Evolutionary conservation across 345 rosid species (phyloP), one percentile per base, ranked within the genome.

Genomic region (Eucalyptus globulus): DNA sequence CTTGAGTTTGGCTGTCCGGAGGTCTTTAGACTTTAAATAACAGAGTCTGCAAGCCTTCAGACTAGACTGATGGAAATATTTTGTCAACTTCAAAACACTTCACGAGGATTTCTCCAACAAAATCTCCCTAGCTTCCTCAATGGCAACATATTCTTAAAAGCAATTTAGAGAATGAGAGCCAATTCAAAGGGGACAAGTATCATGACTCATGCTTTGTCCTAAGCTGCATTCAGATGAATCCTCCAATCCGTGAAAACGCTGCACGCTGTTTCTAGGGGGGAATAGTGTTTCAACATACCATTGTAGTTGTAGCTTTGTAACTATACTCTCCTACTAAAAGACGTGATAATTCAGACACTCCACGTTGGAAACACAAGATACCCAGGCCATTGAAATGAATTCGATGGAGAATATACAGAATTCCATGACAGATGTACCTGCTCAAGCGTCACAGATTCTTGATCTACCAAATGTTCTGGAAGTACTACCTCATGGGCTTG

Each of bases 401-500:
- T 69, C 11, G 80, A 34, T 22, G 11, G 19, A 34, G 44, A 34
- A 69, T 17, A 69, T 69, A 40, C 80, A 69, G 14, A 34, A 69
- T 86, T 67, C 14, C 44, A 34, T 34, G 80, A 69, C 44, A 34
- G 8, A 34, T 69, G 34, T 91, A 98, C 99, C 98, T 95, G 98
- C 88, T 98, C 96, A 45, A 95, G 95, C 53, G 95, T 93, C 88
- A 98, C 80, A 87, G 92, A 89, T 86, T 95, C 95, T 76, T 94
- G 94, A 91, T 98, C 96, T 89, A 97, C 94, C 87, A 88, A 88
- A 60, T 91, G 96, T 88, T 97, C 97, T 43, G 98, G 99, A 89
- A 98, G 97, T 89, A 93, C 90, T 91, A 98, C 97, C 80, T 95
- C 91, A 93, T 97, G 99, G 86, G 93, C 98, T 95, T 96, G 98